Evolutionary conservation across 1,284 basidiomycete species (phyloP), one percentile per base, ranked within the genome.

Genomic region (Ustilago lituana): DNA sequence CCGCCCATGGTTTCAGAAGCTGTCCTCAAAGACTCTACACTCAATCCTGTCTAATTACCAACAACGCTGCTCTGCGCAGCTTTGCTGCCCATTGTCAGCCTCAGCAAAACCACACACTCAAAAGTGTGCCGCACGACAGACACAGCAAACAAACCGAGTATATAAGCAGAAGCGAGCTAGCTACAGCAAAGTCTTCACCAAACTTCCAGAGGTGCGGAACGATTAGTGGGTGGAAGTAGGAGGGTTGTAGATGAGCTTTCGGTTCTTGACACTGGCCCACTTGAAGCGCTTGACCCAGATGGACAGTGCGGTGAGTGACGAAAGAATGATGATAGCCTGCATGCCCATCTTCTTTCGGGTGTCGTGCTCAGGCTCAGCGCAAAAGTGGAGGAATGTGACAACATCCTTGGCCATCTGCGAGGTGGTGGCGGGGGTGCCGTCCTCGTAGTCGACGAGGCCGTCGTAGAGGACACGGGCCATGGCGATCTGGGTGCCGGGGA

Each of bases 341-440:
- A 98, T 85, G 75, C 95, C 94, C 82, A 90, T 90, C 87, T 93
- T 93, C 88, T 99, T 98, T 82, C 96, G 88, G 83, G 94, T 90
- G 83, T 99, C 96, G 83, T 95, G 92, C 84, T 99, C 96, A 24
- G 96, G 96, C 84, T 98, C 96, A 59, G 95, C 78, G 19, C 77
- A 67, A 77, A 83, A 84, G 66, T 74, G 73, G 61, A 98, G 85
- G 90, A 98, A 99, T 3, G 91, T 93, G 36, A 89, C 88, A 47
- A 99, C 94, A 80, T 99, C 96, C 88, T 98, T 98, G 75, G 96
- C 94, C 94, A 98, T 95, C 84, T 98, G 96, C n/a, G 92, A 92
- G 10, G 94, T 91, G 45, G 95, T 98, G 11, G 95, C 92, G 10
- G 95, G 93, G 5, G 96, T 98, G 54, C 92, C 93, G 50, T 82